A percentile compares a stretch with the other conserved stretches of the same genome.
Evolutionary conservation across 2,329 filamentous ascomycete species (phyloP).

Genomic region (Chaetomium sp.): DNA sequence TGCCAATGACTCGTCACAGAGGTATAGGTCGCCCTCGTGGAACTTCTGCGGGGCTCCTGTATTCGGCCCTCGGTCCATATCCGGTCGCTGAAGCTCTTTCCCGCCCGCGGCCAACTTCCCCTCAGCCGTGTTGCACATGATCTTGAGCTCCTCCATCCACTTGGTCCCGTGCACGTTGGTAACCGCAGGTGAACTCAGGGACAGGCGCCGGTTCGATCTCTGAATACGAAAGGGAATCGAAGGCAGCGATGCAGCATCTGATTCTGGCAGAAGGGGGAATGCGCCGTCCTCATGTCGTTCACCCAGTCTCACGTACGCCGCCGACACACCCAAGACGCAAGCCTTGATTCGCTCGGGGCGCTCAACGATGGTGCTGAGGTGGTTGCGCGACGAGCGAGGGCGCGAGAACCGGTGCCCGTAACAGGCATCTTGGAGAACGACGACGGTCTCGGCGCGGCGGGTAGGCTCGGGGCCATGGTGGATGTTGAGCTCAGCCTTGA

Average conservation of each 20-base stretch:
- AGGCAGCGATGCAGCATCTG: conserved; percentile 47
- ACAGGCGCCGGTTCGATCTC: conserved; percentile 66
- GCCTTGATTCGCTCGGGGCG: conserved; percentile 86
- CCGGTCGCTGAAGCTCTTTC: conserved; percentile 69
- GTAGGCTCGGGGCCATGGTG: conserved; percentile 46
- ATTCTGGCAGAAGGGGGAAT: conserved; percentile 59
- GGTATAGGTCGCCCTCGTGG: conserved; percentile 85
- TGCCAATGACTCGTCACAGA: conserved; percentile 77
- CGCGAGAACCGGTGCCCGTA: conserved; percentile 91
- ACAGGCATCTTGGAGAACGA: conserved; percentile 86
- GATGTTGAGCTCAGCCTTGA: conserved; percentile 60
- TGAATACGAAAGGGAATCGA: conserved; percentile 74
- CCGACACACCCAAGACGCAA: conserved; percentile 70
- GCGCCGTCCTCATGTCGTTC: conserved; percentile 67
- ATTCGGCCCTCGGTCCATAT: conserved; percentile 48
- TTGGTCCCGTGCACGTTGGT: conserved; percentile 84
- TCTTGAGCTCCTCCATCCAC: conserved; percentile 89
- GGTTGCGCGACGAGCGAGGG: conserved; percentile 65
- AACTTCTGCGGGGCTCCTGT: conserved; percentile 48
- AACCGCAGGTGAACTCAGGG: conserved; percentile 68
- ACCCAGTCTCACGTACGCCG: conserved; percentile 86
- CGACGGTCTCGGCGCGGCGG: conserved; percentile 57
- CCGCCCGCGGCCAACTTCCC: conserved; percentile 67
- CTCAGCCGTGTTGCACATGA: conserved; percentile 77
- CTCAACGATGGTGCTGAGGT: conserved; percentile 79